phyloP scores from a whole-genome alignment of 2,329 filamentous ascomycete genomes.

The Phoma sp. region DNA sequence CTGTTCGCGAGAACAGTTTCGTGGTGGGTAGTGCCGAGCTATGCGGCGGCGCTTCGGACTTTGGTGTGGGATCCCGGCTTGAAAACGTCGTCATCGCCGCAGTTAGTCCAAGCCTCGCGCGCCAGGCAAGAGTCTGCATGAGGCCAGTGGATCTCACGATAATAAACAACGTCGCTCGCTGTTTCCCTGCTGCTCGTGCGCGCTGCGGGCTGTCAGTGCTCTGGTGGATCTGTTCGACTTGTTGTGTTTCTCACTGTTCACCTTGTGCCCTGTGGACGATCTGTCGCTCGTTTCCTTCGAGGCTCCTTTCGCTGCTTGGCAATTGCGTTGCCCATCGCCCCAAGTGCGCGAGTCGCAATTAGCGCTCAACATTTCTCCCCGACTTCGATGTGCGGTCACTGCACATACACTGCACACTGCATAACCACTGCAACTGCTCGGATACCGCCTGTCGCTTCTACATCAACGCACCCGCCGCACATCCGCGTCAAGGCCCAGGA shows the following conservation, averaged over 20 bases:
- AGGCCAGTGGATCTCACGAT: conserved; percentile 10
- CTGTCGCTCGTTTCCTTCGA: conserved; percentile 19
- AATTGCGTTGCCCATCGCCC: conserved; percentile 15
- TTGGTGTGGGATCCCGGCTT: conserved; percentile 2
- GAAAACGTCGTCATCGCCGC: conserved; percentile 14
- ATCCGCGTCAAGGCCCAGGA: conserved; percentile 2
- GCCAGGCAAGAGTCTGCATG: conserved; percentile 18
- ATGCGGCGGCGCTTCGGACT: conserved; percentile 11
- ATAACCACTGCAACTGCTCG: neutral
- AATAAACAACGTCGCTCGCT: conserved; percentile 3
- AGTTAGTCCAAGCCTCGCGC: conserved; percentile 10
- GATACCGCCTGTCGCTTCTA: neutral
- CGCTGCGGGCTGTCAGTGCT: conserved; percentile 10
- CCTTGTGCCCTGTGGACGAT: conserved; percentile 12
- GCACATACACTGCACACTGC: neutral
- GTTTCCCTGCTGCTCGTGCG: conserved; percentile 1
- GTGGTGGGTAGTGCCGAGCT: conserved; percentile 9
- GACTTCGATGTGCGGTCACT: conserved; percentile 7
- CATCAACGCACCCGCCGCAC: neutral
- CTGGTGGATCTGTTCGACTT: conserved; percentile 8
- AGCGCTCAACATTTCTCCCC: conserved; percentile 16
- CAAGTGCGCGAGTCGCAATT: conserved; percentile 18
- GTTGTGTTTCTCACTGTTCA: conserved; percentile 12
- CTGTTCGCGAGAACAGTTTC: conserved; percentile 4
- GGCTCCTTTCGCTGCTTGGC: conserved; percentile 20